A percentile compares a stretch with the other conserved stretches of the same genome.
Conservation (phyloP, 2,329 filamentous ascomycete species). For the Fusarium sp. region DNA sequence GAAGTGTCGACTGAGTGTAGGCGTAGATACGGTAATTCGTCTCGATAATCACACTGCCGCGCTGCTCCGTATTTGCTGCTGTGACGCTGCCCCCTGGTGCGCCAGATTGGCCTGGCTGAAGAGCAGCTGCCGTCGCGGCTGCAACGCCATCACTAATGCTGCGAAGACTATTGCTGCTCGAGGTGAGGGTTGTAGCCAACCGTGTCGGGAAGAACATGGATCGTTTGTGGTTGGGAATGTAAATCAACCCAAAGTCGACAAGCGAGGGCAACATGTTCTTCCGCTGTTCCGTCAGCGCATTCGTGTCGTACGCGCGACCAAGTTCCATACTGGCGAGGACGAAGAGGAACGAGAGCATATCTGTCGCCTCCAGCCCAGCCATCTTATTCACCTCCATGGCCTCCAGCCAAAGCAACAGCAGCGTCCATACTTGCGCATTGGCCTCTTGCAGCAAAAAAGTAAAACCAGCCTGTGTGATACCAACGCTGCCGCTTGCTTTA, state of each 20-base stretch:
- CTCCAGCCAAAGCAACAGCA: slow-evolving; percentile 92
- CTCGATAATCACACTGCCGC: slow-evolving; percentile 93
- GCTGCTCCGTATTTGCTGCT: slow-evolving; percentile 53
- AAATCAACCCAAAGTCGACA: slow-evolving; percentile 91
- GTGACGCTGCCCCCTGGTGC: slow-evolving; percentile 46
- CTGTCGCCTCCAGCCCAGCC: slow-evolving; percentile 83
- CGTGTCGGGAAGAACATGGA: slow-evolving; percentile 87
- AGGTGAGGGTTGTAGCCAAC: slow-evolving; percentile 88
- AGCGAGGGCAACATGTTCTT: slow-evolving; percentile 89
- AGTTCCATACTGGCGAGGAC: slow-evolving; percentile 93
- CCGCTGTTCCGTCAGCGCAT: slow-evolving; percentile 81
- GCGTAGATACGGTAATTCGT: slow-evolving; percentile 98
- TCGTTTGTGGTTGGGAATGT: slow-evolving; percentile 66
- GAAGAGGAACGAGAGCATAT: slow-evolving; percentile 95
- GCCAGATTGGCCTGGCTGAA: slow-evolving; percentile 47
- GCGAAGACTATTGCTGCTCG: slow-evolving; percentile 76
- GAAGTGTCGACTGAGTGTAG: slow-evolving; percentile 91
- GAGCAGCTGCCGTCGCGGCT: slow-evolving; percentile 65
- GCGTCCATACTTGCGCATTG: slow-evolving; percentile 96
- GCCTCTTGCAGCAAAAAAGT: slow-evolving; percentile 94
- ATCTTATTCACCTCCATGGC: slow-evolving; percentile 68
- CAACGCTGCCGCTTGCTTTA: slow-evolving; percentile 68
- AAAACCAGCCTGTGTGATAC: slow-evolving; percentile 92
- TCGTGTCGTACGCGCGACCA: slow-evolving; percentile 88
- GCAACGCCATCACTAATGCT: slow-evolving; percentile 74